Base-by-base conservation (phyloP, 257 asterid species). In the Penstemon barbatus region DNA sequence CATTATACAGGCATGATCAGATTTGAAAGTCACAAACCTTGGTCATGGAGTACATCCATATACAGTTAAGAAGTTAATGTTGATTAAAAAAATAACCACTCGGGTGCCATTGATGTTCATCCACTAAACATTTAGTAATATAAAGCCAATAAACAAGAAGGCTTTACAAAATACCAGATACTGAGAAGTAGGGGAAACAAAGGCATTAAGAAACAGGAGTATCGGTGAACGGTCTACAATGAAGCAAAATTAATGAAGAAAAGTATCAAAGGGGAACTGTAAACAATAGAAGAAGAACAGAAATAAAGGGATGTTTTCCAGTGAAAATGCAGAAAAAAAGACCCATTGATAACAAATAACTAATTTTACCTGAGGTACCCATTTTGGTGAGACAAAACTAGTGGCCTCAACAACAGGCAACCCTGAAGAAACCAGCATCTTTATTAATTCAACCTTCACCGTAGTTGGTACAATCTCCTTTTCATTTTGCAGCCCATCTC, bases 401-500 rank as follows among this genome's bases (percentile, higher is more conserved):
- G 96, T 89, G 40, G 98, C 96, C 78, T 92, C 98, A 36, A 92
- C 85, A 66, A 87, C 91, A 65, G 94, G 72, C 77, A 92, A 69
- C 50, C 96, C 96, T 44, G 96, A 85, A 81, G 84, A 80, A 74
- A 83, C 92, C 53, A 92, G 85, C 91, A 85, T 83, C 77, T 86
- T 86, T 71, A 92, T 92, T 43, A 89, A 78, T 79, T 92, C 90
- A 68, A 87, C 89, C 80, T 92, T 92, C 76, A 89, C 89, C n/a
- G 71, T 57, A 39, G 98, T 86, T 37, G 96, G 92, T 18, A 92
- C 86, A 71, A 89, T 82, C 57, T 81, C 85, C 80, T 87, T 92
- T 87, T 92, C 98, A 55, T 92, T 89, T 77, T 92, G 98, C 74
- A 92, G 79, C 19, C 98, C 98, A 72, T 92, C 98, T 66, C 96